These are phyloP conservation scores for Prototheca wickerhamii DNA, from an alignment of 163 green algal species.

Conservation along the genomic window DNA sequence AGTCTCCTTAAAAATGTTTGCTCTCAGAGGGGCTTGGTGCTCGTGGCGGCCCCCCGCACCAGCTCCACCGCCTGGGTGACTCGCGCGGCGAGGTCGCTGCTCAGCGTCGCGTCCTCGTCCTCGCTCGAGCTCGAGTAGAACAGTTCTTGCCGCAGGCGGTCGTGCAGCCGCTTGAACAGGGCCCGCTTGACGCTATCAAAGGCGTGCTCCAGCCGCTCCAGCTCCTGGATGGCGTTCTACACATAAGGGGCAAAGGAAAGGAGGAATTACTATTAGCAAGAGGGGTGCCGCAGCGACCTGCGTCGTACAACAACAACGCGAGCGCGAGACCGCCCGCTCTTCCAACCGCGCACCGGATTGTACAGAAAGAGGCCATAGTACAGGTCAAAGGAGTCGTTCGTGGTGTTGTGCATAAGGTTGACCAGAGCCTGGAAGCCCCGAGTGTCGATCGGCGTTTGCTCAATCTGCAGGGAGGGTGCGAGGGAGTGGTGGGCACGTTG, in stretches of 20 bases:
- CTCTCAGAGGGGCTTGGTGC: no score
- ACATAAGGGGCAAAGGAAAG: neutral
- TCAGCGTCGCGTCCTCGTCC: no score
- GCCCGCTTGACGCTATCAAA: conserved; percentile 83
- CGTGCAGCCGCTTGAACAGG: conserved; percentile 82
- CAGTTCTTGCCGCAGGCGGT: conserved; percentile 61
- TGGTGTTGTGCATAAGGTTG: conserved; percentile 91
- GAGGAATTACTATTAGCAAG: neutral
- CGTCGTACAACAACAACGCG: neutral
- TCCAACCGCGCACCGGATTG: conserved; percentile 54
- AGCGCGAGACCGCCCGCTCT: neutral
- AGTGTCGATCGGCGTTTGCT: conserved; percentile 40
- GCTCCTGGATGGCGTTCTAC: conserved; percentile 71
- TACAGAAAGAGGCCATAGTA: conserved; percentile 99
- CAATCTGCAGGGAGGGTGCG: conserved; percentile 2
- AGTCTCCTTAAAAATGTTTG: no score
- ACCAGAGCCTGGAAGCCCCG: conserved; percentile 86
- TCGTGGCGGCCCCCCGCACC: no score
- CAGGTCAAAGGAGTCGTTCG: conserved; percentile 96
- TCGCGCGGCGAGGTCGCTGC: no score
- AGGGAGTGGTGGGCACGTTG: neutral
- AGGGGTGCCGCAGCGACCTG: neutral
- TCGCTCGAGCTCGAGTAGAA: no score
- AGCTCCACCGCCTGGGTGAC: no score
- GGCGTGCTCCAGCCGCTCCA: conserved; percentile 69